Evolutionary conservation across 352 stramenopile species (phyloP), one percentile per base, ranked within the genome.

Genomic region (Phytophthora cryptogea): DNA sequence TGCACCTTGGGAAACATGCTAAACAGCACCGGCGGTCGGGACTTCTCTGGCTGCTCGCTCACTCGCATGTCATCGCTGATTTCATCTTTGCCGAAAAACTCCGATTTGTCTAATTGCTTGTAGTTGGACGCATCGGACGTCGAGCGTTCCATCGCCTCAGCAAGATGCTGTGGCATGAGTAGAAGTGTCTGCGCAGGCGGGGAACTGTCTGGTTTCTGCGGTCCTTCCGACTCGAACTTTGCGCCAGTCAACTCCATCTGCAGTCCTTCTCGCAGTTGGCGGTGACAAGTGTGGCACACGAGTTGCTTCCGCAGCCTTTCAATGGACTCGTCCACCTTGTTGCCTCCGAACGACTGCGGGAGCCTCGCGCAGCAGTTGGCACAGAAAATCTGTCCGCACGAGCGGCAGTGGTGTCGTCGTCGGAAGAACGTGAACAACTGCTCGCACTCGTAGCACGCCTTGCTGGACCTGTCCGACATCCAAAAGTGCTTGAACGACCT

Each of bases 391-490:
- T 95, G 86, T 4, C 86, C 86, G 43, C 86, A 95, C 11, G 83
- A 93, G 4, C 86, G 85, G 51, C 86, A 95, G 43, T 95, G 86
- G 48, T 95, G 86, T 32, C 78, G 72, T 11, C 86, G 69, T 36
- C 85, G 65, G 47, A 93, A 86, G 42, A 95, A 94, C 16, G 80
- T 92, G 47, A 95, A 95, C 33, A 91, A 68, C 43, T 83, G 72
- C 43, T 93, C 85, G 59, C 86, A 95, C 37, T 92, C 81, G 49
- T 91, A 92, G 46, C 86, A 95, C 0, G 76, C 68, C 55, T 95
- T 95, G 17, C 79, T 79, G 14, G 86, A 92, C 14, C 86, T 80
- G 57, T 95, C 86, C 45, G 86, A 95, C 86, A 95, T 95, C 86
- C 86, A 95, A 56, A 95, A 95, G 61, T 92, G 84, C 51, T 92